Evolutionary conservation across 768 basidiomycete species (phyloP).

Genomic region (Mycena kentingensis): DNA sequence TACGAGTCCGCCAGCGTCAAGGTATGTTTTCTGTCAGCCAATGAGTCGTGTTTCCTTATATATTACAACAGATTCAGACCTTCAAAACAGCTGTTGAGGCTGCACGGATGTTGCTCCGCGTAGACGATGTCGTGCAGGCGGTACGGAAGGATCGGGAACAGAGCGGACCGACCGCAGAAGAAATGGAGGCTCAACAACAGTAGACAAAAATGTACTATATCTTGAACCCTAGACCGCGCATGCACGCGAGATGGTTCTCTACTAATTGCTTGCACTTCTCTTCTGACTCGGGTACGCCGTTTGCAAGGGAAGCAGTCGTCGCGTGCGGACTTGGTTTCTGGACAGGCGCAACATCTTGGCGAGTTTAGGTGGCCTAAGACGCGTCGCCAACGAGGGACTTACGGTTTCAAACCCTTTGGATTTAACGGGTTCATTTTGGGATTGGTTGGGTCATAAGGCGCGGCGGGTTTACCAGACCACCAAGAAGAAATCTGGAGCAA

Average conservation of each 20-base stretch:
- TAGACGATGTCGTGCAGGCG: conserved; percentile 95
- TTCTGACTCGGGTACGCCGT: conserved; percentile 61
- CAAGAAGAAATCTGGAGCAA: conserved; percentile 48
- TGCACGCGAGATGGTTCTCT: conserved; percentile 83
- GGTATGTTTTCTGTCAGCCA: conserved; percentile 36
- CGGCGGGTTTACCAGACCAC: conserved; percentile 50
- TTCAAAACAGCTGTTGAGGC: conserved; percentile 98
- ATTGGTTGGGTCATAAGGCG: conserved; percentile 69
- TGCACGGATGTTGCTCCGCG: conserved; percentile 86
- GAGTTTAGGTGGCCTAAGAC: not conserved
- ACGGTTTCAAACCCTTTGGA: conserved; percentile 96
- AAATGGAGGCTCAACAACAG: conserved; percentile 47
- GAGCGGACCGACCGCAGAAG: conserved; percentile 54
- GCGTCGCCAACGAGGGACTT: conserved; percentile 37
- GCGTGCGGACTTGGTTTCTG: conserved; percentile 86
- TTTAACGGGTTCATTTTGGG: conserved; percentile 88
- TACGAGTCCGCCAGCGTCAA: conserved; percentile 98
- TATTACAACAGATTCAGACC: conserved; percentile 73
- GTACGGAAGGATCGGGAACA: conserved; percentile 72
- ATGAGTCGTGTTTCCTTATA: not conserved
- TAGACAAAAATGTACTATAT: conserved; percentile 39
- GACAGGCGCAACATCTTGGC: conserved; percentile 91
- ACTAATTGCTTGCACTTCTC: conserved; percentile 83
- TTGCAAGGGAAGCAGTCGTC: conserved; percentile 91
- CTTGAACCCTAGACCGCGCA: conserved; percentile 90